phyloP scores from a whole-genome alignment of 345 rosid species.

The Salix viminalis region DNA sequence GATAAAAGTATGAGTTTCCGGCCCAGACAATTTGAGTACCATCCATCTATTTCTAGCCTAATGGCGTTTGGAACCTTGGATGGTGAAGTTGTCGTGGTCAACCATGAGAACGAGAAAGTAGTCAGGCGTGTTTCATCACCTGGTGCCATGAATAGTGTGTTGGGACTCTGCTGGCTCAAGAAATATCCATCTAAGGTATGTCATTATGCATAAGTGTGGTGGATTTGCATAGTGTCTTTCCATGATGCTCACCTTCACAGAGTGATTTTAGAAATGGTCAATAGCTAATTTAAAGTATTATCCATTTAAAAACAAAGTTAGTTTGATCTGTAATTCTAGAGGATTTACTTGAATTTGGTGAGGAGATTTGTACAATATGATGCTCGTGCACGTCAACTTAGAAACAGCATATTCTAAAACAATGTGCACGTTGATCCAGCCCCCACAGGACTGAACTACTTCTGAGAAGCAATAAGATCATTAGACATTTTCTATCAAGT shows the following conservation, averaged over 20 bases:
- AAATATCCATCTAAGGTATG: slow-evolving; percentile 74
- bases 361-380: not conserved
- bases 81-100: slow-evolving; percentile 84
- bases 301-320: not conserved
- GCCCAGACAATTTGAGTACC: slow-evolving; percentile 97
- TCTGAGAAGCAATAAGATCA: not conserved
- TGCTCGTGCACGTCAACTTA: not conserved
- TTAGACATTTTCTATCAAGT: not conserved
- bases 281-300: not conserved
- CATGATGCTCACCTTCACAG: not conserved
- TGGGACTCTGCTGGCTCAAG: slow-evolving; percentile 98
- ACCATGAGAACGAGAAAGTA: slow-evolving; percentile 78
- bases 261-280: not conserved
- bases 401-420: not conserved
- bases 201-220: not conserved
- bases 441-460: not conserved
- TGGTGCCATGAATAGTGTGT: slow-evolving; percentile 71
- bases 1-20: slow-evolving; percentile 48
- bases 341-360: not conserved
- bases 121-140: slow-evolving; percentile 64
- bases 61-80: slow-evolving; percentile 93
- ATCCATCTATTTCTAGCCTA: slow-evolving; percentile 66
- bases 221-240: not conserved
- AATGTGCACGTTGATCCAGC: too few species aligned
- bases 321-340: not conserved